Percentiles rank a stretch among this genome's conserved stretches.
phyloP scores from a whole-genome alignment of 2,329 filamentous ascomycete species.

The Colletotrichum neosansevieriae region DNA sequence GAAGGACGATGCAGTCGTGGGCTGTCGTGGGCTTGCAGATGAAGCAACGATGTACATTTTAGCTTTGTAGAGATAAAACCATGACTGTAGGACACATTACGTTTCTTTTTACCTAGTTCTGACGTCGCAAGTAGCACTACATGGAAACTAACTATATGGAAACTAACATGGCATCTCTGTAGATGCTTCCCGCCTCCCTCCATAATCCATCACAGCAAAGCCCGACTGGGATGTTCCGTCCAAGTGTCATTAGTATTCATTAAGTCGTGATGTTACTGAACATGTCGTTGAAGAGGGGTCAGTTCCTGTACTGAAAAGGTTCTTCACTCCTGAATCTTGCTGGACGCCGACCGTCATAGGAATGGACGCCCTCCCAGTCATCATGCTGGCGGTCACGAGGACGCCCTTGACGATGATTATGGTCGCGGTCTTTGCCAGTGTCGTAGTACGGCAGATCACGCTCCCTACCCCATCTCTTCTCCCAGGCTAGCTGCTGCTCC shows the following conservation, averaged over 20 bases:
- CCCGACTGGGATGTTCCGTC: too few relatives aligned
- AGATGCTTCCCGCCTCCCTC: too few relatives aligned
- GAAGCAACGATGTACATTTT: background rate
- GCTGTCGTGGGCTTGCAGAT: background rate
- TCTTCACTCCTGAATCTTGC: conserved; percentile 36
- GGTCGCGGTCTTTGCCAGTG: conserved; percentile 38
- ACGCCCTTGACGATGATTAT: conserved; percentile 40
- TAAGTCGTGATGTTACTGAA: background rate
- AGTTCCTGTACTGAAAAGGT: background rate
- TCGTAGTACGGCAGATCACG: conserved; percentile 46
- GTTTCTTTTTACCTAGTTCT: too few relatives aligned
- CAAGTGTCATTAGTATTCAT: background rate
- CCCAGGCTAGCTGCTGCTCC: conserved; percentile 50
- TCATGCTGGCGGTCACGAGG: conserved; percentile 41
- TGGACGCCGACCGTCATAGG: conserved; percentile 26
- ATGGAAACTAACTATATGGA: too few relatives aligned
- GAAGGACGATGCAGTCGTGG: too few relatives aligned
- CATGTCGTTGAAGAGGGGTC: background rate
- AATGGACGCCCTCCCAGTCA: conserved; percentile 44
- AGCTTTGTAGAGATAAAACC: background rate
- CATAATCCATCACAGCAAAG: too few relatives aligned
- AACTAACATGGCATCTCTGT: too few relatives aligned
- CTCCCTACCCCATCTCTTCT: conserved; percentile 48
- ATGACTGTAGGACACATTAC: background rate
- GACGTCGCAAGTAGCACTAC: too few relatives aligned